These are phyloP conservation scores for Geotrichum ghanense DNA, from an alignment of 805 yeast genomes.

Conservation along the genomic window DNA sequence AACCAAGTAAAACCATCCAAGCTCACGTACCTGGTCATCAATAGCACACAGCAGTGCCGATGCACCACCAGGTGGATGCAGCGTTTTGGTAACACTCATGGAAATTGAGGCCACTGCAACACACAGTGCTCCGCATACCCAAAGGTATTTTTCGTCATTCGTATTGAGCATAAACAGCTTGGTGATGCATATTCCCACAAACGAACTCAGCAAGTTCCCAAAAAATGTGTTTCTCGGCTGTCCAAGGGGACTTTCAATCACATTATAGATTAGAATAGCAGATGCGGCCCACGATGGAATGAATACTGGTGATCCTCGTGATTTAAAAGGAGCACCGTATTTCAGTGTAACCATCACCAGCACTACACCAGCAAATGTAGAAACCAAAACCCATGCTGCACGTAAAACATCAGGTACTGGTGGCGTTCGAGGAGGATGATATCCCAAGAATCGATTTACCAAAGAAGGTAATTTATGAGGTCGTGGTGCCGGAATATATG, in stretches of 20 bases:
- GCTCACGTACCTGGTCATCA: conserved; percentile 32
- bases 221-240: conserved; percentile 51
- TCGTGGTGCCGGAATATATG: conserved; percentile 9
- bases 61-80: conserved; percentile 69
- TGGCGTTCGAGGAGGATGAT: conserved; percentile 10
- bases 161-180: conserved; percentile 40
- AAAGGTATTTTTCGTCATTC: conserved; percentile 30
- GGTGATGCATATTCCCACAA: conserved; percentile 42
- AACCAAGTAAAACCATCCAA: conserved; percentile 62
- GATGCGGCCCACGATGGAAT: conserved; percentile 42
- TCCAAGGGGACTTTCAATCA: conserved; percentile 44
- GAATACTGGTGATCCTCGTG: conserved; percentile 16
- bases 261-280: conserved; percentile 48
- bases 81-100: conserved; percentile 43
- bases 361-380: conserved; percentile 22
- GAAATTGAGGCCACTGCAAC: conserved; percentile 42
- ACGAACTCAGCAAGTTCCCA: conserved; percentile 44
- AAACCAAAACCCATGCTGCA: conserved; percentile 12
- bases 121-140: conserved; percentile 47
- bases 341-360: conserved; percentile 15
- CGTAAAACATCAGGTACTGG: conserved; percentile 4
- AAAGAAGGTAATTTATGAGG: conserved; percentile 12
- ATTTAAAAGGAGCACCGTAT: conserved; percentile 16
- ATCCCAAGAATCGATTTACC: conserved; percentile 16
- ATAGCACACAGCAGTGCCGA: conserved; percentile 47